Conservation (phyloP, 2,329 filamentous ascomycete species). For the Immersiporthe knoxdaviesiana region DNA sequence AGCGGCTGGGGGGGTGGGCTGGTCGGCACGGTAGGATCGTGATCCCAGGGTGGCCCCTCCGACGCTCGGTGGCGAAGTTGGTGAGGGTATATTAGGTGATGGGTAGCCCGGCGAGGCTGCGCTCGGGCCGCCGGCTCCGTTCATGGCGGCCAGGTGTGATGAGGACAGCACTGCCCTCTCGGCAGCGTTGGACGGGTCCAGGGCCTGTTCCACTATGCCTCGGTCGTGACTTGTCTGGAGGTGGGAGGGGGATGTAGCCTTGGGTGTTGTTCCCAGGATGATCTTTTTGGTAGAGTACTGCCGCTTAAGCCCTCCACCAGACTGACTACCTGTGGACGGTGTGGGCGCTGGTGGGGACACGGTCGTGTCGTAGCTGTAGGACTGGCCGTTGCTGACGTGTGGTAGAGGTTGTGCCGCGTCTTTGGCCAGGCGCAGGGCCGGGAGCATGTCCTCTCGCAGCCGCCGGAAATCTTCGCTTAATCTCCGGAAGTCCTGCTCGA, state of each 20-base stretch:
- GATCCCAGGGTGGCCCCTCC: slow-evolving; percentile 59
- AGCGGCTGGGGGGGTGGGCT: slow-evolving; percentile 58
- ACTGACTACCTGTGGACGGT: slow-evolving; percentile 53
- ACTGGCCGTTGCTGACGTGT: slow-evolving; percentile 43
- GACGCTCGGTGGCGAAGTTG: slow-evolving; percentile 66
- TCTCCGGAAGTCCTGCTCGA: slow-evolving; percentile 81
- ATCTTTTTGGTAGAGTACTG: slow-evolving; percentile 79
- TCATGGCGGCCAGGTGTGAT: slow-evolving; percentile 71
- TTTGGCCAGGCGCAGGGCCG: slow-evolving; percentile 87
- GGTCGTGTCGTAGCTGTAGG: slow-evolving; percentile 50
- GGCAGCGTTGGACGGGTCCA: slow-evolving; percentile 72
- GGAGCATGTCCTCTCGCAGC: slow-evolving; percentile 87
- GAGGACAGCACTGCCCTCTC: slow-evolving; percentile 69
- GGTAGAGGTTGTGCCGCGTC: slow-evolving; percentile 89
- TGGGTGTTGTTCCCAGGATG: slow-evolving; percentile 71
- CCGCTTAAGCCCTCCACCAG: slow-evolving; percentile 63
- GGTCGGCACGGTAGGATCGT: slow-evolving; percentile 62
- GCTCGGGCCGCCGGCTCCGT: slow-evolving; percentile 58
- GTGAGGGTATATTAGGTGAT: slow-evolving; percentile 70
- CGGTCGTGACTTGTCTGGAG: slow-evolving; percentile 70
- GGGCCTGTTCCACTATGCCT: slow-evolving; percentile 62
- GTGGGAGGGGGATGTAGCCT: slow-evolving; percentile 75
- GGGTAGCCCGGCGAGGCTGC: slow-evolving; percentile 59
- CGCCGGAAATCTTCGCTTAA: slow-evolving; percentile 88
- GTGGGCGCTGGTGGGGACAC: slow-evolving; percentile 62